phyloP scores from a whole-genome alignment of 106 monocot species.

The Alisma plantagoaquatica region DNA sequence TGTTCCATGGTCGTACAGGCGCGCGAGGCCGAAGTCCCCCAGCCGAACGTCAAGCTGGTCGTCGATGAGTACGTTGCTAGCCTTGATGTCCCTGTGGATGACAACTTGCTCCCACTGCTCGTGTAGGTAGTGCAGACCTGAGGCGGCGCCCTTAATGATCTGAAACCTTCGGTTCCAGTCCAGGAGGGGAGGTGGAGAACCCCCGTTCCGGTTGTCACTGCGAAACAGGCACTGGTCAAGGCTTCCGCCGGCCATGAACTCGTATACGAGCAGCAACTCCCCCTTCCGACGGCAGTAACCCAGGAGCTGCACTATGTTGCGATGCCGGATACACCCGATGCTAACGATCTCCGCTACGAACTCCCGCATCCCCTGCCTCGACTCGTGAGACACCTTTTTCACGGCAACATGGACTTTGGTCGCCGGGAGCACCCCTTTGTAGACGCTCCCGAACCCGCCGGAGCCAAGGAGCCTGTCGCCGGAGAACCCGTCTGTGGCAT shows the following conservation, averaged over 20 bases:
- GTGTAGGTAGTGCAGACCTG: constrained; percentile 10
- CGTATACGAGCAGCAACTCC: constrained; percentile 10
- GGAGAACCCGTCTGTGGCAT: constrained; percentile 3
- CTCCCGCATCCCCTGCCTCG: constrained; percentile 12
- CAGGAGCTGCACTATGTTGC: constrained; percentile 15
- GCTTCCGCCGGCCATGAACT: constrained; percentile 11
- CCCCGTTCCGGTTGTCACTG: too few relatives aligned
- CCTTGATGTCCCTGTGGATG: constrained; percentile 42
- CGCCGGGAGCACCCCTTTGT: constrained; percentile 7
- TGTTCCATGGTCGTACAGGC: not conserved
- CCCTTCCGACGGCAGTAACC: constrained; percentile 17
- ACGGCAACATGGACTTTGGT: not conserved
- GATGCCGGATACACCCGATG: constrained; percentile 14
- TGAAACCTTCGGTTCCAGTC: constrained; percentile 7
- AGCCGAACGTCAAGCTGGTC: not conserved
- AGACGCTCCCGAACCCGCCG: constrained; percentile 17
- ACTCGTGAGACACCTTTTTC: constrained; percentile 10
- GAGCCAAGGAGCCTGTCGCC: constrained; percentile 3
- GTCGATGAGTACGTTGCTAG: constrained; percentile 25
- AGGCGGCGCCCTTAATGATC: constrained; percentile 8
- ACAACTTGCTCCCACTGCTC: constrained; percentile 14
- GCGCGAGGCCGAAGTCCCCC: not conserved
- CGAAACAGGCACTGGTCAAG: constrained; percentile 7
- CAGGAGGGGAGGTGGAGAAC: too few relatives aligned
- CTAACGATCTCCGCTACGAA: constrained; percentile 16